A percentile compares a stretch with the other conserved stretches of the same genome.
phyloP scores from a whole-genome alignment of 1,284 basidiomycete genomes.

The Tilletiopsis washingtonensis region DNA sequence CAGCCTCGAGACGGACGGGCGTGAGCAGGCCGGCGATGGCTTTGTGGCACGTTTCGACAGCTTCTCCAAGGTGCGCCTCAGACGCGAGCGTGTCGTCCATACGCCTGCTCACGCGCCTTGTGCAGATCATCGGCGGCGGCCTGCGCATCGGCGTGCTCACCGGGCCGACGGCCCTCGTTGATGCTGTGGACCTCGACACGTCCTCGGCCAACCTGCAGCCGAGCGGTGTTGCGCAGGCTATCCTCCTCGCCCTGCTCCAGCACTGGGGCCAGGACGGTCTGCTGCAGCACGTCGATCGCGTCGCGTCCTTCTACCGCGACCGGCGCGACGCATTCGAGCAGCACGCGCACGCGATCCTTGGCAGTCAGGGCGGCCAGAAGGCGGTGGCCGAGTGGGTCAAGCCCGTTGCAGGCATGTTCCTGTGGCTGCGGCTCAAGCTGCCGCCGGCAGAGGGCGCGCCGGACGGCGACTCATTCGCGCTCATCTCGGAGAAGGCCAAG shows the following conservation, averaged over 20 bases:
- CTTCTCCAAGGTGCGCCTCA: constrained; percentile 59
- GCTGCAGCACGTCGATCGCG: constrained; percentile 59
- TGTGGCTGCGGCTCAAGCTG: constrained; percentile 44
- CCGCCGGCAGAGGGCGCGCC: constrained; percentile 17
- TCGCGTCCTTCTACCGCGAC: constrained; percentile 69
- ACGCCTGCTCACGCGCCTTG: not conserved
- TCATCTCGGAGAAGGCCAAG: constrained; percentile 71
- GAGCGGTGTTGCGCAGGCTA: constrained; percentile 61
- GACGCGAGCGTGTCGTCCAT: no score
- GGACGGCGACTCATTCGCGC: constrained; percentile 62
- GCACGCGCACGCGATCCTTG: constrained; percentile 65
- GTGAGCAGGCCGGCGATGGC: constrained; percentile 21
- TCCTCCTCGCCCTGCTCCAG: constrained; percentile 63
- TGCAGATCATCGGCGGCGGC: constrained; percentile 31
- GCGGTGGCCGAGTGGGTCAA: constrained; percentile 57
- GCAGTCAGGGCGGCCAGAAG: constrained; percentile 11
- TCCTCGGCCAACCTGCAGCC: constrained; percentile 69
- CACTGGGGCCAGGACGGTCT: constrained; percentile 66
- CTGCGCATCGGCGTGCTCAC: constrained; percentile 65
- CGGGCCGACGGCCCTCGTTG: constrained; percentile 66
- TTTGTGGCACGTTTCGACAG: constrained; percentile 43
- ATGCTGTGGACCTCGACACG: constrained; percentile 65
- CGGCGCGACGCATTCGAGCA: constrained; percentile 73
- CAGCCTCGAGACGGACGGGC: constrained; percentile 19
- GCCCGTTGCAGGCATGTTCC: constrained; percentile 67